Conservation (phyloP, 371 early-diverging fungal genomes). For the Sporodiniella umbellata region DNA sequence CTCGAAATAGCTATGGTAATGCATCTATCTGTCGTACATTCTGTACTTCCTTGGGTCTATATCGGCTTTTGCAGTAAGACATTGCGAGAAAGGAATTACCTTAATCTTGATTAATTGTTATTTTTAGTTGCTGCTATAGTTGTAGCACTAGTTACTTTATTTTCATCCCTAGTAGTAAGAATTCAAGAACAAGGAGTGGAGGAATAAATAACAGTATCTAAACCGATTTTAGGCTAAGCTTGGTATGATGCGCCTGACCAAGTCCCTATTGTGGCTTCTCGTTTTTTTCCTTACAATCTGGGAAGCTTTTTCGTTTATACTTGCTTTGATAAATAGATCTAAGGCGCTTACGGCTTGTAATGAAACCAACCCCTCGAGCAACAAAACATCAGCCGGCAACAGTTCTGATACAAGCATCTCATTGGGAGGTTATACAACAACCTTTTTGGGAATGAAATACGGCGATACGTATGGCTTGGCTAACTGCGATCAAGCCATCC, state of each 20-base stretch:
- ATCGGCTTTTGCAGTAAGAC: conserved; percentile 34
- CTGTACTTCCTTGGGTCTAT: conserved; percentile 40
- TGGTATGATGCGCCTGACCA: conserved; percentile 39
- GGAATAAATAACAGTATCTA: background rate
- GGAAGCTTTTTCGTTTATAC: conserved; percentile 35
- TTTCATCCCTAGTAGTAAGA: conserved; percentile 32
- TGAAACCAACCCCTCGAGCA: conserved; percentile 23
- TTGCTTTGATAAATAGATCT: conserved; percentile 34
- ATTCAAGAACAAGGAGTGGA: background rate
- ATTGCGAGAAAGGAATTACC: background rate
- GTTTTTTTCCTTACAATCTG: conserved; percentile 34
- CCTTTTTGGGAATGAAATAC: conserved; percentile 44
- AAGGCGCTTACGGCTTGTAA: conserved; percentile 31
- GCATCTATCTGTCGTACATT: conserved; percentile 30
- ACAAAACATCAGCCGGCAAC: background rate
- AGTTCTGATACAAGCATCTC: conserved; percentile 9
- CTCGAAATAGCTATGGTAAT: conserved; percentile 36
- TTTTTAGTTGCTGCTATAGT: conserved; percentile 35
- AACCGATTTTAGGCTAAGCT: conserved; percentile 33
- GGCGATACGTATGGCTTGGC: conserved; percentile 47
- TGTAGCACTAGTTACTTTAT: conserved; percentile 28
- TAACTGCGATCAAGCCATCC: conserved; percentile 45
- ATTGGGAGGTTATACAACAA: conserved; percentile 31
- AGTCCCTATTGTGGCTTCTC: conserved; percentile 36
- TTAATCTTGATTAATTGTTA: background rate